Evolutionary conservation across 805 yeast species (phyloP).

Genomic region (Candida pseudofarinosa): DNA sequence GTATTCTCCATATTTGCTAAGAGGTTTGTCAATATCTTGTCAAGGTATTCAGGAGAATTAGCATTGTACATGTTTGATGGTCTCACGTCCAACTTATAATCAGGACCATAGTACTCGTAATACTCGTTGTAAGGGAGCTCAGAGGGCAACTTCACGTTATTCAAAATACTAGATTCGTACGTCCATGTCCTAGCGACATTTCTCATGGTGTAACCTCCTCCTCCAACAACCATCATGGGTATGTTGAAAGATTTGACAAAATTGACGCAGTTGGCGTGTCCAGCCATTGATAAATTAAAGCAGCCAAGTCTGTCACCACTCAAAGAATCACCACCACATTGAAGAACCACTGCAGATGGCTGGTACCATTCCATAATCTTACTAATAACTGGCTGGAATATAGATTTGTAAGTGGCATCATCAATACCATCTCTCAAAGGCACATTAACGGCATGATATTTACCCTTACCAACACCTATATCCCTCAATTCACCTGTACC

Average conservation of each 20-base stretch:
- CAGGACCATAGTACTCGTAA: constrained; percentile 97
- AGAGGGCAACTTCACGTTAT: constrained; percentile 72
- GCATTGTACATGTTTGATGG: constrained; percentile 97
- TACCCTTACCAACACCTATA: constrained; percentile 86
- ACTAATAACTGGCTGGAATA: constrained; percentile 84
- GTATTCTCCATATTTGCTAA: constrained; percentile 78
- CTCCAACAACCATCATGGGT: constrained; percentile 92
- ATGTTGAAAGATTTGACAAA: constrained; percentile 81
- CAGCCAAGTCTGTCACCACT: constrained; percentile 96
- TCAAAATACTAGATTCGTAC: constrained; percentile 83
- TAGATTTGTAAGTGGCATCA: constrained; percentile 78
- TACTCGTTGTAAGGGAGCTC: constrained; percentile 91
- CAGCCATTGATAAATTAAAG: constrained; percentile 87
- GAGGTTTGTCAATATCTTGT: constrained; percentile 75
- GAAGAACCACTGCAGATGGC: constrained; percentile 95
- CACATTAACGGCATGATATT: constrained; percentile 82
- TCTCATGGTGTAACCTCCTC: constrained; percentile 98
- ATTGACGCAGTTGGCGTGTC: constrained; percentile 94
- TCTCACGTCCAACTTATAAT: constrained; percentile 88
- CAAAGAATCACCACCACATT: constrained; percentile 97
- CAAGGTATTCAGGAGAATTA: constrained; percentile 86
- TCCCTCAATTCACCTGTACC: constrained; percentile 95
- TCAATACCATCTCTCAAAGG: constrained; percentile 96
- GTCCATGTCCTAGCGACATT: constrained; percentile 96
- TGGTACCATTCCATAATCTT: constrained; percentile 80